Conservation (phyloP, 768 basidiomycete genomes). For the Antrodiella citrinella region DNA sequence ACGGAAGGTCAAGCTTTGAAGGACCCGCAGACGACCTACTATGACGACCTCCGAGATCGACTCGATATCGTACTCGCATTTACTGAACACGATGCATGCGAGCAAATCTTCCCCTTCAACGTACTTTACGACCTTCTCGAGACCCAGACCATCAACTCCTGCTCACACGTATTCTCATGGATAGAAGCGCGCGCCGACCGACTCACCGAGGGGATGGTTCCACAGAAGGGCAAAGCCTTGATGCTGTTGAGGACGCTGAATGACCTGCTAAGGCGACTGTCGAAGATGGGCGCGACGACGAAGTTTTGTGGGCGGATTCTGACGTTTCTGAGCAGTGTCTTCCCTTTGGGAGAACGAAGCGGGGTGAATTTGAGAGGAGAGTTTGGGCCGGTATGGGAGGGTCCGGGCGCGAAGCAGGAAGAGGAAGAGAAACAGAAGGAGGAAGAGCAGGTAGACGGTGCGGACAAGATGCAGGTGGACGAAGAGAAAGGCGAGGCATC, state of each 20-base stretch:
- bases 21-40: constrained; percentile 46
- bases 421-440: constrained; percentile 22
- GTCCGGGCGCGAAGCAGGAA: constrained; percentile 33
- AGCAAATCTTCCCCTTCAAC: constrained; percentile 62
- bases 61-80: constrained; percentile 72
- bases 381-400: constrained; percentile 74
- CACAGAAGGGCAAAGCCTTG: constrained; percentile 84
- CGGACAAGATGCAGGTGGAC: constrained; percentile 61
- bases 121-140: constrained; percentile 79
- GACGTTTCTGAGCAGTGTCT: constrained; percentile 78
- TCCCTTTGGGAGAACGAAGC: constrained; percentile 82
- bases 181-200: constrained; percentile 65
- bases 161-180: constrained; percentile 85
- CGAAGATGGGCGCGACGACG: constrained; percentile 78
- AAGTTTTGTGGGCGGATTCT: constrained; percentile 86
- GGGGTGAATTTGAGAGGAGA: constrained; percentile 90
- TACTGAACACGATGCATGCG: constrained; percentile 77
- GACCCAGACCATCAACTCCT: constrained; percentile 76
- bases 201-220: constrained; percentile 71
- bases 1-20: constrained; percentile 63
- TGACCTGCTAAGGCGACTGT: constrained; percentile 77
- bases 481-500: constrained; percentile 22
- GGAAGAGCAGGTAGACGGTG: constrained; percentile 21
- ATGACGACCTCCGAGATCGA: constrained; percentile 46
- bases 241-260: constrained; percentile 79